Evolutionary conservation across 225 moss, liverwort and hornwort species (phyloP).

Genomic region (Bryoerythrophyllum caledonicum): DNA sequence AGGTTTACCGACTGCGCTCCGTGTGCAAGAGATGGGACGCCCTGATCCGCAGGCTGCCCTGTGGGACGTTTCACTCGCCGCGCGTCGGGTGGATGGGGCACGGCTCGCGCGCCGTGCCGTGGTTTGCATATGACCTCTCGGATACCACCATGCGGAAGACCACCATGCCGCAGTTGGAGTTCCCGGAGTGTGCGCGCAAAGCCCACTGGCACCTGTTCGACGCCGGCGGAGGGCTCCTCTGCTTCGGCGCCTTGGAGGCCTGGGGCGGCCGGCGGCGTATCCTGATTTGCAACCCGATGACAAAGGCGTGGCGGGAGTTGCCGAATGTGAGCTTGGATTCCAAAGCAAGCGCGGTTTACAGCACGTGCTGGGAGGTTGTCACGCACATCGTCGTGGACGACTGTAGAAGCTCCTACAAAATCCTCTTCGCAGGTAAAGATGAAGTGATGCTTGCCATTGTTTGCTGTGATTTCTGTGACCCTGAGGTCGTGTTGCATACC

Average conservation of each 20-base stretch:
- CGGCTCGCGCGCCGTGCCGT: conserved; percentile 13
- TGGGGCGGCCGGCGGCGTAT: too few species aligned
- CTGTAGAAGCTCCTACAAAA: conserved; percentile 40
- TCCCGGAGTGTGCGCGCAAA: conserved; percentile 7
- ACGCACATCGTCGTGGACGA: conserved; percentile 36
- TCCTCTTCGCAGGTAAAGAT: conserved; percentile 36
- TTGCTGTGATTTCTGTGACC: neutral
- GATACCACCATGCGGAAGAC: conserved; percentile 27
- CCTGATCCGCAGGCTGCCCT: conserved; percentile 22
- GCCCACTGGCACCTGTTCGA: conserved; percentile 35
- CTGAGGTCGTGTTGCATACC: too few species aligned
- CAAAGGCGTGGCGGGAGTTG: too few species aligned
- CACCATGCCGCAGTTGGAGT: conserved; percentile 34
- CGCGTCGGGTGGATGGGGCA: conserved; percentile 36
- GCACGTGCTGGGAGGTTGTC: neutral
- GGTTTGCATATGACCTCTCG: conserved; percentile 28
- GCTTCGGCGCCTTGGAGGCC: too few species aligned
- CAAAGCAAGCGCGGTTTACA: neutral
- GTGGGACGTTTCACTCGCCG: conserved; percentile 41
- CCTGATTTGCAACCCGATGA: too few species aligned
- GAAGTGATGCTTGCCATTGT: neutral
- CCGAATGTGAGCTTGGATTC: too few species aligned
- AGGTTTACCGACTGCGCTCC: conserved; percentile 29
- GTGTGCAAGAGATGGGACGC: conserved; percentile 52
- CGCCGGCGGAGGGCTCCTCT: conserved; percentile 43